A percentile compares a stretch with the other conserved stretches of the same genome.
These are phyloP conservation scores for Fusarium redolens DNA, from an alignment of 2,329 filamentous ascomycete species.

Conservation along the genomic window DNA sequence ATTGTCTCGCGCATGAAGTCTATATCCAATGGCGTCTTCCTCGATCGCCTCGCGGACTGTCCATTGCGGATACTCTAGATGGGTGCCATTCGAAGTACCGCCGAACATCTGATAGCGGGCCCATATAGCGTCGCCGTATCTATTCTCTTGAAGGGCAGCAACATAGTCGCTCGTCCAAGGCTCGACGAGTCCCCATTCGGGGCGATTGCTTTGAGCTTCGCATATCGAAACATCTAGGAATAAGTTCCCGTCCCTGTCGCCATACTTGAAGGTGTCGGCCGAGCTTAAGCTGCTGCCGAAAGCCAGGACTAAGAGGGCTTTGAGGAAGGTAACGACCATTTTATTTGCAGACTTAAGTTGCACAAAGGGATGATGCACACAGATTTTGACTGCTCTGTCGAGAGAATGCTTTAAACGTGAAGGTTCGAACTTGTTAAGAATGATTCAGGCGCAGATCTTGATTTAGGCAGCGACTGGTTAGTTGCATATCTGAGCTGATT, in stretches of 20 bases:
- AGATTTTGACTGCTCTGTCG: fast-evolving
- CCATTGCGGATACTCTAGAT: neutral
- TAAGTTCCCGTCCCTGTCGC: neutral
- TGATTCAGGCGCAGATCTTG: fast-evolving
- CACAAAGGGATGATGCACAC: fast-evolving
- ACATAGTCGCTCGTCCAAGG: neutral
- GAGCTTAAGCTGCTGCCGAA: neutral
- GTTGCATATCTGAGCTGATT: neutral
- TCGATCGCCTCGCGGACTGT: neutral
- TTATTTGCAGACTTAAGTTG: no score
- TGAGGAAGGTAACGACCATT: neutral
- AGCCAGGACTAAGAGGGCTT: neutral
- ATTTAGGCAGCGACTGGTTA: neutral
- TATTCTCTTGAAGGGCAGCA: neutral
- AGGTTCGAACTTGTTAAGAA: neutral
- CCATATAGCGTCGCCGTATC: neutral
- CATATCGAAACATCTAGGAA: neutral
- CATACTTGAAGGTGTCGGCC: neutral
- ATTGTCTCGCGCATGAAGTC: neutral
- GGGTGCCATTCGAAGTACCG: neutral
- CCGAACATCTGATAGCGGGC: neutral
- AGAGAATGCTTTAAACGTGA: neutral
- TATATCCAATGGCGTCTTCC: neutral
- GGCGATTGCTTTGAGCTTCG: neutral
- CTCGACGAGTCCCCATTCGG: neutral